Base-by-base conservation (phyloP, 2,329 filamentous ascomycete genomes). In the Talaromyces rugulosus region DNA sequence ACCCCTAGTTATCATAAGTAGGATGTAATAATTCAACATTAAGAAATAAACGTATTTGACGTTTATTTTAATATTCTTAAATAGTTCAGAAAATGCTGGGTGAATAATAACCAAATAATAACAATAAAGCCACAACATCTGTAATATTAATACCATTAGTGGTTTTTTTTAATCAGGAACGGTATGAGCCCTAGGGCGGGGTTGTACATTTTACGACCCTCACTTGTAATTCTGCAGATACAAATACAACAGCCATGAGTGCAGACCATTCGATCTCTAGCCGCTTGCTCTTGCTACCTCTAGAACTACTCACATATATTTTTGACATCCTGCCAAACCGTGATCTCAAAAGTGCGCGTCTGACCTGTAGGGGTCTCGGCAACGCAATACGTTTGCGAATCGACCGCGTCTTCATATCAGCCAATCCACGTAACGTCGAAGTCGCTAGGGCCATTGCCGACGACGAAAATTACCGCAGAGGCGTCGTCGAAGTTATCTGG, bases 401-500 rank as follows among this genome's bases (percentile, higher is more conserved):
- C 23, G 64, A 71, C 33, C 72, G 75, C 30, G 72, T 78, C 4
- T 81, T 78, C 60, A 64, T 81, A 11, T 78, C 75, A 5, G 71
- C 78, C 4, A 79, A 77, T 56, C 71, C 72, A 4, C 68, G 71
- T 27, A 75, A 80, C 57, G 65, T 81, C 5, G 52, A 72, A 2
- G 76, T 77, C 4, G 71, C 78, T 27, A 67, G 70, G 2, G 67
- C 70, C 14, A 67, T 81, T 56, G 72, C 78, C 8, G 64, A 73
- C 9, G 73, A 80, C 63, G 70, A 74, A 4, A 61, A 50, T 0
- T 74, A 75, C 56, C 71, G 72, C 4, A 53, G 65, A 0, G 44
- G 63, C 1, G 67, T 81, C 7, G 63, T 55, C 3, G 77, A 81
- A 60, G 71, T 81, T 5, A 69, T 82, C 36, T 80, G 73, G 60